Base-by-base conservation (phyloP, 2,329 filamentous ascomycete species). In the Alternaria ventricosa region DNA sequence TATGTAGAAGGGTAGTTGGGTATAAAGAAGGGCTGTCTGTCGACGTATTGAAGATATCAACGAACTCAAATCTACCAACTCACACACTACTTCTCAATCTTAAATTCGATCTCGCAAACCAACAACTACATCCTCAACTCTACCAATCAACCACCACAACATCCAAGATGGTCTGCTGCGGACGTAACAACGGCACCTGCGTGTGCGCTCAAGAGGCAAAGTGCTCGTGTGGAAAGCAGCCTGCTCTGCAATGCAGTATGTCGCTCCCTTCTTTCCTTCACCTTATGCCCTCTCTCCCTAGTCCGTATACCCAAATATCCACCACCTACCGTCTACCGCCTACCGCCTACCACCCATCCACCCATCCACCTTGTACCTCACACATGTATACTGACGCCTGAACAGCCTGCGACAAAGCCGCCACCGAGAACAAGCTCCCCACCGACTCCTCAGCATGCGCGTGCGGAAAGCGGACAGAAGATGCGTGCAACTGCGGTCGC, bases 191-290 rank as follows among this genome's bases (percentile, higher is more conserved):
- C 68, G 83, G 82, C 72, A 80, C 83, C 74, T 90, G 88, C 73
- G 84, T 86, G 70, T 88, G 86, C 72, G 85, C 86, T 43, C 81
- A 84, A 57, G 86, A 88, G 72, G 87, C 87, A 66, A 88, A 82
- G 65, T 97, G 94, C 88, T 96, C 93, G 15, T 98, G 95, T 80
- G 95, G 95, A 77, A 89, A 97, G 85, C 87, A 96, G 79, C 88
- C 89, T 5, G 95, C 95, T 54, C 88, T 97, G 53, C 86, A 94
- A 79, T 98, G 95, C 88, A 91, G 77, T 79, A 79, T 65, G 76
- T 74, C 28, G 28, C 45, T 50, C 64, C 60, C 61, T 30, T 51
- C 61, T 60, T 30, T 36, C 45, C 53, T 65, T 59, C 61, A 30
- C 53, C 61, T 61, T 23, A 36, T 25, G 18, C 55, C 60, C 43